phyloP scores from a whole-genome alignment of 2,329 filamentous ascomycete genomes.

The Xylariaceae sp. region DNA sequence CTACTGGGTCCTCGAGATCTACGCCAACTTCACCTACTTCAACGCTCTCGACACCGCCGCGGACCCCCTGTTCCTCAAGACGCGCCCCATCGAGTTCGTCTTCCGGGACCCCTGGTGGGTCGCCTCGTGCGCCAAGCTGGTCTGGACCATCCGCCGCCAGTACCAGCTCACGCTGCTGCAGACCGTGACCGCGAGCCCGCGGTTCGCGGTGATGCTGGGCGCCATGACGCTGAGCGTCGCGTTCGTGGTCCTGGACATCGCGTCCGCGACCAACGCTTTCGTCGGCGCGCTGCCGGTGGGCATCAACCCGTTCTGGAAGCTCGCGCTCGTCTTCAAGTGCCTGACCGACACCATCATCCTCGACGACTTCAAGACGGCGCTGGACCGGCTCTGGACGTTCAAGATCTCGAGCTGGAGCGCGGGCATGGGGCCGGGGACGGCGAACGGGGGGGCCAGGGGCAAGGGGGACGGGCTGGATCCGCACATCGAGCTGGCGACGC shows the following conservation, averaged over 20 bases:
- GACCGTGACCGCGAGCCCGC: conserved; percentile 56
- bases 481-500: neutral
- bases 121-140: conserved; percentile 54
- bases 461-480: neutral
- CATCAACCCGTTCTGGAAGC: conserved; percentile 63
- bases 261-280: conserved; percentile 49
- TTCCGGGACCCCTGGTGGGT: conserved; percentile 63
- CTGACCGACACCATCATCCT: conserved; percentile 63
- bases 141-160: conserved; percentile 58
- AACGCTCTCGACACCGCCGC: conserved; percentile 46
- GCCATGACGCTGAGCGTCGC: conserved; percentile 57
- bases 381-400: conserved; percentile 26
- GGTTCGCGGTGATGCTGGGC: conserved; percentile 58
- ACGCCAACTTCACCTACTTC: conserved; percentile 62
- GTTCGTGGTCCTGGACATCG: conserved; percentile 59
- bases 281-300: conserved; percentile 2
- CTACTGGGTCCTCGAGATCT: conserved; percentile 63
- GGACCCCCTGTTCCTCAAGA: conserved; percentile 45
- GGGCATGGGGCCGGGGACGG: neutral
- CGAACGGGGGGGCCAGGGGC: neutral
- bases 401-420: neutral
- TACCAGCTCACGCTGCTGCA: conserved; percentile 57
- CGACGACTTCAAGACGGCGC: conserved; percentile 62
- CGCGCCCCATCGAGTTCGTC: conserved; percentile 49
- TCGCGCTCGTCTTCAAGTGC: conserved; percentile 63